A percentile compares a stretch with the other conserved stretches of the same genome.
Conservation (phyloP, 2,329 filamentous ascomycete species). For the Hypocrella siamensis region DNA sequence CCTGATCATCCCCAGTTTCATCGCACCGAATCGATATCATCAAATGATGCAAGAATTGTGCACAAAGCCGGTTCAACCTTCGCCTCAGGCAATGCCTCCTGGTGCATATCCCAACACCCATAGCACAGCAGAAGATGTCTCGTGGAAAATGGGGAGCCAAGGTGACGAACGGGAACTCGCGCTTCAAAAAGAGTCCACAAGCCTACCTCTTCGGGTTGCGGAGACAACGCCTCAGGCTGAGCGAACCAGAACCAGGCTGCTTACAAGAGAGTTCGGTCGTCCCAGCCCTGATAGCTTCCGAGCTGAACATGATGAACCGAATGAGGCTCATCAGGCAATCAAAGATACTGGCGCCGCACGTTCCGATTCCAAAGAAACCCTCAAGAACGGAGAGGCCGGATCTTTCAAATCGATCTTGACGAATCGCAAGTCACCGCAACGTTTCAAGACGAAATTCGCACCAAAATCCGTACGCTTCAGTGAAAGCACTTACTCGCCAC, state of each 20-base stretch:
- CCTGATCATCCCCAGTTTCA: slow-evolving; percentile 14
- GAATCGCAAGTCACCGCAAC: slow-evolving; percentile 12
- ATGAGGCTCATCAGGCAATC: slow-evolving; percentile 8
- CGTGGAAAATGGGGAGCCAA: neutral
- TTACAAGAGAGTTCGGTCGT: slow-evolving; percentile 1
- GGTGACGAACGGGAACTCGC: too few relatives aligned
- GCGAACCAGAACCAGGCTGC: slow-evolving; percentile 2
- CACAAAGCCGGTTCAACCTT: neutral
- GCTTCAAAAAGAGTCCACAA: too few relatives aligned
- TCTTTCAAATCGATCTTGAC: slow-evolving; percentile 14
- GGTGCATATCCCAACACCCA: slow-evolving; percentile 11
- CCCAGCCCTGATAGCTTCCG: slow-evolving; percentile 7
- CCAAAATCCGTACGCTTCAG: slow-evolving; percentile 16
- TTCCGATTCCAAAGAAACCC: slow-evolving; percentile 8
- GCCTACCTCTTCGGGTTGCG: too few relatives aligned
- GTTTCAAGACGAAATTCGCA: slow-evolving; percentile 9
- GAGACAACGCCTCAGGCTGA: too few relatives aligned
- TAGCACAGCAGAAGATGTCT: neutral
- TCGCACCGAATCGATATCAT: slow-evolving; percentile 11
- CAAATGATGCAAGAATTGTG: slow-evolving; percentile 10
- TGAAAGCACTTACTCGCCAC: slow-evolving; percentile 12
- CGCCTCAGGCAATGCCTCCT: slow-evolving; percentile 1
- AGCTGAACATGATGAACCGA: slow-evolving; percentile 8
- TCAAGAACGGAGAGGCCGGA: slow-evolving; percentile 6
- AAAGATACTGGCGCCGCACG: slow-evolving; percentile 8